phyloP scores from a whole-genome alignment of 2,329 filamentous ascomycete species.

The Calonectria pseudoreteaudii region DNA sequence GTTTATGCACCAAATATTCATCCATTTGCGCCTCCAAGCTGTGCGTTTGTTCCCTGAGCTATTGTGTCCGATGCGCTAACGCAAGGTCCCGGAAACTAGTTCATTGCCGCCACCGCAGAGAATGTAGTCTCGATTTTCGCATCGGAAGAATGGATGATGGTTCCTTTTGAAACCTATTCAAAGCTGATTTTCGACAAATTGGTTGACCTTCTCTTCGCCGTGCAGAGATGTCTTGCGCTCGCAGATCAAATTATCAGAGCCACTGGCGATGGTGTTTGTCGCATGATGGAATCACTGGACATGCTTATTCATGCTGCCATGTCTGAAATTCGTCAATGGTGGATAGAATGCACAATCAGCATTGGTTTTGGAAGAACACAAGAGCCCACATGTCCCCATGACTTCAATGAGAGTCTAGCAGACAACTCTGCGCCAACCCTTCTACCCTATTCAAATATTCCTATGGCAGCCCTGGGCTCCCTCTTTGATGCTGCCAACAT shows the following conservation, averaged over 20 bases:
- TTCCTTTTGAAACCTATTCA: conserved; percentile 19
- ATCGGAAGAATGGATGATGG: conserved; percentile 19
- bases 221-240: conserved; percentile 18
- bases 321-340: conserved; percentile 14
- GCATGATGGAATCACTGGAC: background rate
- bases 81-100: background rate
- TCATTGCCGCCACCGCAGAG: conserved; percentile 22
- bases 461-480: conserved; percentile 6
- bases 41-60: background rate
- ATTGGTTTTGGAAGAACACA: background rate
- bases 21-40: conserved; percentile 23
- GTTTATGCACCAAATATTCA: conserved; percentile 24
- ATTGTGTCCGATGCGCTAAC: background rate
- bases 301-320: background rate
- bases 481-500: conserved; percentile 17
- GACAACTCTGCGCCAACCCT: background rate
- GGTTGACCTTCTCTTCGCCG: conserved; percentile 12
- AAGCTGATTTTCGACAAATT: conserved; percentile 24
- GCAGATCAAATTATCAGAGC: background rate
- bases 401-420: background rate
- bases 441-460: background rate
- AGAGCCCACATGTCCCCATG: background rate
- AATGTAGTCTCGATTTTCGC: conserved; percentile 18
- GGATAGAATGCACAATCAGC: background rate
- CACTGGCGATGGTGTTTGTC: background rate